Conservation (phyloP, 768 basidiomycete species). For the Lactarius quietus region DNA sequence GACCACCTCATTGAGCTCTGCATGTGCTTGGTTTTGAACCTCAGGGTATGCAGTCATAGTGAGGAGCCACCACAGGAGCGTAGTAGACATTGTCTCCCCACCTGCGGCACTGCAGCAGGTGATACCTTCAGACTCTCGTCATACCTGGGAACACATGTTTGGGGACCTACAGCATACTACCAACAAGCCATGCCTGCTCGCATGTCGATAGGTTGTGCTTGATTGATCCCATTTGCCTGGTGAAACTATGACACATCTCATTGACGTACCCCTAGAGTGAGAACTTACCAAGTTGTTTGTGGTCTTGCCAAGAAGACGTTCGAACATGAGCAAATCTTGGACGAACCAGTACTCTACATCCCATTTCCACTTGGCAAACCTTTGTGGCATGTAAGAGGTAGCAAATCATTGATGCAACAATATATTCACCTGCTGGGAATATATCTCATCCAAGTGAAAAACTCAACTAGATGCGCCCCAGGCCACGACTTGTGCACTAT, state of each 20-base stretch:
- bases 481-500: neutral
- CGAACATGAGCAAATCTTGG: neutral
- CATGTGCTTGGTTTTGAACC: no score
- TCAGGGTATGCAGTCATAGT: no score
- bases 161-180: constrained; percentile 20
- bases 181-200: constrained; percentile 23
- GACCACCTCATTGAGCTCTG: no score
- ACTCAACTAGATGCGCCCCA: neutral
- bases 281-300: neutral
- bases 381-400: neutral
- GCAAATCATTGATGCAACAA: neutral
- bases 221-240: constrained; percentile 7
- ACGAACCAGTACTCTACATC: constrained; percentile 4
- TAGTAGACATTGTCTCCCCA: no score
- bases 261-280: neutral
- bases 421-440: neutral
- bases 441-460: neutral
- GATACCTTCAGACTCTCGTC: neutral
- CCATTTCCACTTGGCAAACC: neutral
- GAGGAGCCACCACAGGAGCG: no score
- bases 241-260: neutral
- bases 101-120: neutral
- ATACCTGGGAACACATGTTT: neutral
- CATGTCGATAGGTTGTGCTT: constrained; percentile 8
- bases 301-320: neutral